A percentile compares a stretch with the other conserved stretches of the same genome.
phyloP scores from a whole-genome alignment of 2,329 filamentous ascomycete genomes.

The Fusarium sp. region DNA sequence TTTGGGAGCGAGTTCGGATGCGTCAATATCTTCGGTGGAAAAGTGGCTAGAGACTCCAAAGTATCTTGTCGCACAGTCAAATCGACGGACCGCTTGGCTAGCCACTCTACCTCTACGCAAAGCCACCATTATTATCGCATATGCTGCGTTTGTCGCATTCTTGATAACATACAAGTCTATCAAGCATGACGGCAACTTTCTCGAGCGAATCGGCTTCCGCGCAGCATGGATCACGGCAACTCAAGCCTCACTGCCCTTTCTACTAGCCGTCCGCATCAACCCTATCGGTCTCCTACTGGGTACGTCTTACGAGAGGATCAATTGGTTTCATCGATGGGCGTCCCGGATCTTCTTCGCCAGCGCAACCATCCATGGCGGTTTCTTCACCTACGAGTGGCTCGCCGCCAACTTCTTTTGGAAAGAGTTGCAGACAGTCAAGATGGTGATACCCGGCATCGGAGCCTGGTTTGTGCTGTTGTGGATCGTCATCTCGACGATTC shows the following conservation, averaged over 20 bases:
- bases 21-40: constrained; percentile 27
- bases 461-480: constrained; percentile 44
- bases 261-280: constrained; percentile 40
- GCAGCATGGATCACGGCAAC: constrained; percentile 43
- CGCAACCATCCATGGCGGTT: constrained; percentile 42
- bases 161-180: constrained; percentile 42
- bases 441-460: constrained; percentile 43
- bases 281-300: constrained; percentile 40
- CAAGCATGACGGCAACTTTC: constrained; percentile 43
- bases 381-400: constrained; percentile 42
- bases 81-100: constrained; percentile 24
- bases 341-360: constrained; percentile 41
- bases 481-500: constrained; percentile 39
- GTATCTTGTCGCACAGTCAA: constrained; percentile 5
- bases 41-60: constrained; percentile 28
- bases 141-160: constrained; percentile 37
- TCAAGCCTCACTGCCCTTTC: constrained; percentile 39
- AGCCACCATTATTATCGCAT: constrained; percentile 20
- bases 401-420: constrained; percentile 42
- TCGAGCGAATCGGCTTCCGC: constrained; percentile 43
- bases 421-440: constrained; percentile 41
- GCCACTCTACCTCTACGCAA: constrained; percentile 34
- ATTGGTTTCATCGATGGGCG: constrained; percentile 43
- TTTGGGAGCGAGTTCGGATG: constrained; percentile 22
- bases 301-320: constrained; percentile 43